Base-by-base conservation (phyloP, 208 protist species). In the Naegleria gruberi region DNA sequence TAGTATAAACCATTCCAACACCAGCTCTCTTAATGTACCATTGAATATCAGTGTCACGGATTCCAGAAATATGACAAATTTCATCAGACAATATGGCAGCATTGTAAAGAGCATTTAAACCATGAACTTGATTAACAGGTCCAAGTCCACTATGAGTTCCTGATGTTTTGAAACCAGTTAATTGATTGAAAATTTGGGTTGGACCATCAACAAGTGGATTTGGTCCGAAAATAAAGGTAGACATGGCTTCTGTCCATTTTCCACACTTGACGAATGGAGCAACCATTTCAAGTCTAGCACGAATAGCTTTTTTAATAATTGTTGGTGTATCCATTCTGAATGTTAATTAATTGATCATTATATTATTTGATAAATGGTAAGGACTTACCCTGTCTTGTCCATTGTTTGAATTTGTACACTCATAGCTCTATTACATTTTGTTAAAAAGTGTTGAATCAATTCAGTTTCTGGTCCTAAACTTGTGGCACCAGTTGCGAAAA, bases 21-120 rank as follows among this genome's bases (percentile, higher is more conserved):
- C n/a, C 83, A 42, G 43, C 83, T 87, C 83, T 87, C 83, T 87
- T 87, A 10, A 41, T 23, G 55, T 87, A 87, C 83, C 83, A 87
- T 42, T 87, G 23, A 87, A 87, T 44, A 44, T 83, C 77, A 43
- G 77, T 83, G 26, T 83, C 77, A 44, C 77, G n/a, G 5, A 83
- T 15, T 34, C 44, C 44, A 87, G 44, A 0, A 37, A 87, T 34
- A 41, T 42, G 42, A 55, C 83, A 87, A 87, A 87, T 45, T 87
- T 87, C 83, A 87, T 87, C 83, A 19, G 44, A 42, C 30, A 87
- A 40, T 17, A 87, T 87, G 17, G 83, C 41, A 1, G 42, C 34
- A 87, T 87, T 30, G 55, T 87, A 87, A 6, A 55, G 6, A 40
- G 83, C 83, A 55, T 87, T 87, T 34, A 55, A 42, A 6, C 43